phyloP scores from a whole-genome alignment of 306 rosid genomes.

The Argentina anserina region DNA sequence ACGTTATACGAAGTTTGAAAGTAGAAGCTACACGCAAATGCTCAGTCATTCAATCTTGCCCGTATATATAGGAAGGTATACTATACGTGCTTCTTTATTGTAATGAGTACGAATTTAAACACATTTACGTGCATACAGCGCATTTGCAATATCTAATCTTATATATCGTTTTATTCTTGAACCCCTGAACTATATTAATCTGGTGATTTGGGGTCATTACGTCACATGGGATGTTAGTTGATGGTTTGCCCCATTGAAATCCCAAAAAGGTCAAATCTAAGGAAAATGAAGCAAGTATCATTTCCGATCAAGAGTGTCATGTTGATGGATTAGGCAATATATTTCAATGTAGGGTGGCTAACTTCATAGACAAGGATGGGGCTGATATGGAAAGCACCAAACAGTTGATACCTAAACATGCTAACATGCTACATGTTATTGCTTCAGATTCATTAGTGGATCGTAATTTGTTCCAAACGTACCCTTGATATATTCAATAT shows the following conservation, averaged over 20 bases:
- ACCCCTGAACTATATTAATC: neutral
- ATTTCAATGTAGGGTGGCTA: slow-evolving; percentile 9
- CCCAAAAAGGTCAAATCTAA: neutral
- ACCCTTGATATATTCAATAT: no score
- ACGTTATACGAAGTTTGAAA: neutral
- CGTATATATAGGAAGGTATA: neutral
- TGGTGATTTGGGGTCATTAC: neutral
- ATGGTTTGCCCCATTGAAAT: neutral
- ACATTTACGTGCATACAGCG: neutral
- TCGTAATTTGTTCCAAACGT: no score
- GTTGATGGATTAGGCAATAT: slow-evolving; percentile 23
- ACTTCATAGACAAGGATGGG: slow-evolving; percentile 14
- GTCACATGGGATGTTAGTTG: slow-evolving; percentile 5
- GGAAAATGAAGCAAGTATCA: neutral
- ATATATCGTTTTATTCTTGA: neutral
- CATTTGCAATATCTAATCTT: neutral
- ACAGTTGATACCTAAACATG: slow-evolving; percentile 6
- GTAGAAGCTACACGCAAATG: neutral
- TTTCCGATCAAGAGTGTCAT: slow-evolving; percentile 12
- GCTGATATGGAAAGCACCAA: slow-evolving; percentile 2
- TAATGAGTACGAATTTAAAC: neutral
- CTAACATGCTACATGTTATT: neutral
- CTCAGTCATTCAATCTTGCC: neutral
- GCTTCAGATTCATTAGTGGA: neutral
- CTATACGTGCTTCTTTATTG: neutral